Conservation (phyloP, 1,284 basidiomycete genomes). For the Irpex sp. region DNA sequence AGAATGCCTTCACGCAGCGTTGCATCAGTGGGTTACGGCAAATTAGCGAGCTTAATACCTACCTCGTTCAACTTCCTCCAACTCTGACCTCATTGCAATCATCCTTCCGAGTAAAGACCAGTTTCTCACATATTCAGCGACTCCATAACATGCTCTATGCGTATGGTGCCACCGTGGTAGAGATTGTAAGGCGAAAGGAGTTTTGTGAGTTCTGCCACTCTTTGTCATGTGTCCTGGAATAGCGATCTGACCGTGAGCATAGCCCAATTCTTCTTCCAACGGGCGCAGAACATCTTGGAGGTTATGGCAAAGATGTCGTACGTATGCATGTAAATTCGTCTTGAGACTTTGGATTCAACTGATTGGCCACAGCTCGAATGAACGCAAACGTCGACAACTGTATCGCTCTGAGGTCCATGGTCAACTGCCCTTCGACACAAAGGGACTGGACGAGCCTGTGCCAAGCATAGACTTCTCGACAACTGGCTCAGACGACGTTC, state of each 20-base stretch:
- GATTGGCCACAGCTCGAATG: constrained; percentile 47
- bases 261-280: constrained; percentile 77
- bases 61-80: constrained; percentile 67
- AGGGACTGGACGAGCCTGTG: constrained; percentile 72
- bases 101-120: constrained; percentile 71
- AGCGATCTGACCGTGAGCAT: constrained; percentile 4
- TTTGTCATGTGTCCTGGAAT: background rate
- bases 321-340: constrained; percentile 23
- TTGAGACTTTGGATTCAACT: background rate
- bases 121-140: constrained; percentile 87
- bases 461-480: constrained; percentile 78
- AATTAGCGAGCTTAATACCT: constrained; percentile 74
- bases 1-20: constrained; percentile 79
- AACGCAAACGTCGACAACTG: constrained; percentile 73
- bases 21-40: constrained; percentile 63
- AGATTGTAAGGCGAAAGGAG: constrained; percentile 87
- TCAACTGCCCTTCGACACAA: constrained; percentile 76
- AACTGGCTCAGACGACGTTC: constrained; percentile 38
- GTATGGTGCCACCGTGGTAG: constrained; percentile 89
- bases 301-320: constrained; percentile 82
- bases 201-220: constrained; percentile 54
- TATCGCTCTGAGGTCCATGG: constrained; percentile 78
- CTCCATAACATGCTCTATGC: constrained; percentile 90
- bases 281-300: constrained; percentile 75
- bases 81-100: constrained; percentile 62